phyloP scores from a whole-genome alignment of 1,139 yeast genomes.

The Nakaseomyces kungkrabaensis region DNA sequence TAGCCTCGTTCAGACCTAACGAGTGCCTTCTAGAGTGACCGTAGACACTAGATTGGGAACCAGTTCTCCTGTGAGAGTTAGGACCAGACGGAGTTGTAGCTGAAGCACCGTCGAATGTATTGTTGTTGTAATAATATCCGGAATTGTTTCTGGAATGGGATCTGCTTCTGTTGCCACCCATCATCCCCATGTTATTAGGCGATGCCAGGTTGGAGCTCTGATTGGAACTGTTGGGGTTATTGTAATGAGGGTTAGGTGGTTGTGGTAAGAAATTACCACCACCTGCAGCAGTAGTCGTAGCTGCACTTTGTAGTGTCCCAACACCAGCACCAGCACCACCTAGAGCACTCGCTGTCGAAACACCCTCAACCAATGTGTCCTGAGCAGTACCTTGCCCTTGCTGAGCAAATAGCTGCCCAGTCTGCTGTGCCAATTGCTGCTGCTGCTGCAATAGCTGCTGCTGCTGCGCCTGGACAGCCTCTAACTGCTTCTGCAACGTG shows the following conservation, averaged over 20 bases:
- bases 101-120: slow-evolving; percentile 21
- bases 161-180: slow-evolving; percentile 24
- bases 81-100: slow-evolving; percentile 20
- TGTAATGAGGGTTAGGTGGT: slow-evolving; percentile 27
- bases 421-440: slow-evolving; percentile 37
- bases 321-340: neutral
- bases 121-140: slow-evolving; percentile 21
- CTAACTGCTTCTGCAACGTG: slow-evolving; percentile 86
- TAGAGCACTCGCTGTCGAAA: neutral
- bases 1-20: slow-evolving; percentile 88
- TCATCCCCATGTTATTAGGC: slow-evolving; percentile 9
- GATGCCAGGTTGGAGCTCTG: slow-evolving; percentile 8
- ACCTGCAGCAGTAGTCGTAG: slow-evolving; percentile 2
- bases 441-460: slow-evolving; percentile 70
- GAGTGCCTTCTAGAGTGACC: slow-evolving; percentile 93
- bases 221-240: slow-evolving; percentile 22
- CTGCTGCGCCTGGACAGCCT: slow-evolving; percentile 83
- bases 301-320: neutral
- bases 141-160: slow-evolving; percentile 29
- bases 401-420: slow-evolving; percentile 17
- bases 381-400: neutral
- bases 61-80: slow-evolving; percentile 29
- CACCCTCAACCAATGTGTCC: neutral
- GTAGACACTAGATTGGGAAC: slow-evolving; percentile 27
- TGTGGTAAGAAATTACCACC: slow-evolving; percentile 10